Conservation (phyloP, 768 basidiomycete genomes). For the Pulveroboletus frians region DNA sequence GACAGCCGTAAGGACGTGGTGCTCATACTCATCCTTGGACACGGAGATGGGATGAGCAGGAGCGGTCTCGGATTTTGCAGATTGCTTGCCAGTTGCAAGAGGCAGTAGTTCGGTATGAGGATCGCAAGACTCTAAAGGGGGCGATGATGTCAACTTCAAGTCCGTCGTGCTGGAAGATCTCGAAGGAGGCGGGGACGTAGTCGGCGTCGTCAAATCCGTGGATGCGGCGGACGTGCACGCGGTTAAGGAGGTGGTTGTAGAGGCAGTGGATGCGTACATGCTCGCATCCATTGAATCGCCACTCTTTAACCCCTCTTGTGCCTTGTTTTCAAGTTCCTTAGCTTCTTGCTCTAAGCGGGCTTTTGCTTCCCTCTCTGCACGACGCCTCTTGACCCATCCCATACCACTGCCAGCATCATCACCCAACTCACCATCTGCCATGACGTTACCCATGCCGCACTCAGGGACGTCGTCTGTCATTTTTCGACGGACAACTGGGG, state of each 20-base stretch:
- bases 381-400: slow-evolving; percentile 69
- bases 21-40: slow-evolving; percentile 15
- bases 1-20: slow-evolving; percentile 23
- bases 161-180: slow-evolving; percentile 19
- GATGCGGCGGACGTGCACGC: slow-evolving; percentile 19
- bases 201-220: slow-evolving; percentile 13
- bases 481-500: slow-evolving; percentile 11
- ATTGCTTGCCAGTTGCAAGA: not conserved
- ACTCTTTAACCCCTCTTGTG: slow-evolving; percentile 21
- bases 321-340: slow-evolving; percentile 7
- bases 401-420: slow-evolving; percentile 84
- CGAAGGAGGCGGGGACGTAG: slow-evolving; percentile 18
- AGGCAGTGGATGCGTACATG: slow-evolving; percentile 21
- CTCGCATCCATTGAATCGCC: slow-evolving; percentile 20
- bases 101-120: not conserved
- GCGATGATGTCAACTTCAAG: slow-evolving; percentile 8
- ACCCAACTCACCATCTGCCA: slow-evolving; percentile 31
- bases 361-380: slow-evolving; percentile 52
- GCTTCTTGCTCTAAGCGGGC: slow-evolving; percentile 19
- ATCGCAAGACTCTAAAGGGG: not conserved
- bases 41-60: not conserved
- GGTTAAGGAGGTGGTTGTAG: slow-evolving; percentile 22
- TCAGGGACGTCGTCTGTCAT: slow-evolving; percentile 16
- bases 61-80: not conserved
- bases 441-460: slow-evolving; percentile 28